Evolutionary conservation across 305 asterid genomes (phyloP).

Genomic region (Ruellia speciosa): DNA sequence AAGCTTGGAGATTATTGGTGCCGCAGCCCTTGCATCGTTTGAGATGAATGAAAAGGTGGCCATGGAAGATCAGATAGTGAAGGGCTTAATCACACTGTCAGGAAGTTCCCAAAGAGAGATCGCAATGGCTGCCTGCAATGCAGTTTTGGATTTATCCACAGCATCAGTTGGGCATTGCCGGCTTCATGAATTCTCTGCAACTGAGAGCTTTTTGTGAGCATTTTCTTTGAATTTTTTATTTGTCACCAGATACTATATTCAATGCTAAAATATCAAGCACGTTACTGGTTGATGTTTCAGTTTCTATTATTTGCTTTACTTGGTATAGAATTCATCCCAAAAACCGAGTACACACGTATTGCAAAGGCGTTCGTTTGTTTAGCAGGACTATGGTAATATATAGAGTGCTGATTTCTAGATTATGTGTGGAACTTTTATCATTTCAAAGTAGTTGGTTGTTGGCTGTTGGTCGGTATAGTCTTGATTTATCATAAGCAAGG

Average conservation of each 20-base stretch:
- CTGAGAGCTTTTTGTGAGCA: slow-evolving; percentile 56
- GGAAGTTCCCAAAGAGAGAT: slow-evolving; percentile 30
- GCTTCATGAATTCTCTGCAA: slow-evolving; percentile 42
- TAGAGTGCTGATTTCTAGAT: too few species aligned
- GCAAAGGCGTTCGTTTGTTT: too few species aligned
- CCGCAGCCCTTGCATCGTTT: slow-evolving; percentile 44
- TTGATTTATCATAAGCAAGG: slow-evolving; percentile 2
- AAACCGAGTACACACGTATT: too few species aligned
- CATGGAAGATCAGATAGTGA: slow-evolving; percentile 40
- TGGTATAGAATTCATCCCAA: too few species aligned
- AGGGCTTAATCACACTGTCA: slow-evolving; percentile 40
- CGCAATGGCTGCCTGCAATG: slow-evolving; percentile 58
- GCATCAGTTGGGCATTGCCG: slow-evolving; percentile 43
- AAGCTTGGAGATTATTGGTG: slow-evolving; percentile 49
- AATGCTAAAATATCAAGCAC: too few species aligned
- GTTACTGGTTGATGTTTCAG: too few species aligned
- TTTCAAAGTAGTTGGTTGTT: not conserved
- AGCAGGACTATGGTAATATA: too few species aligned
- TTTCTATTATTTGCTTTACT: too few species aligned
- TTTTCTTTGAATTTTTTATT: slow-evolving; percentile 9
- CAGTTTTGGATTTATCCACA: slow-evolving; percentile 63
- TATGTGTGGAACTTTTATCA: too few species aligned
- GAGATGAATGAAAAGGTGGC: slow-evolving; percentile 56
- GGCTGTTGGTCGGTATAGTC: not conserved
- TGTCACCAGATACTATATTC: not conserved